Evolutionary conservation across 768 basidiomycete species (phyloP).

Genomic region (Suillus hirtellus): DNA sequence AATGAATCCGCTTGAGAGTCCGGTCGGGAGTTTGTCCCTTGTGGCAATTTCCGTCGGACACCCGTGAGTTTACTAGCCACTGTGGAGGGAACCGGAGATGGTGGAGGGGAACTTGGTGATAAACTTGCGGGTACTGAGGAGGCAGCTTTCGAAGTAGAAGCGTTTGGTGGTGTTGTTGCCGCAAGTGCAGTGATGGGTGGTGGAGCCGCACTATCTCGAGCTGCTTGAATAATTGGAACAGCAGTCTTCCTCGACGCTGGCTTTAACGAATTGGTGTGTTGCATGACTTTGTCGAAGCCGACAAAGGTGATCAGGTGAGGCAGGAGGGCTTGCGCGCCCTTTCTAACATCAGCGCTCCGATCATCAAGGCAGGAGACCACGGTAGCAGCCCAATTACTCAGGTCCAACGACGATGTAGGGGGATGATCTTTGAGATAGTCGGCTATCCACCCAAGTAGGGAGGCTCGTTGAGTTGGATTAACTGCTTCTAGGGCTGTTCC

Average conservation of each 20-base stretch:
- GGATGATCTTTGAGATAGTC: conserved; percentile 76
- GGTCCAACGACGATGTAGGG: conserved; percentile 56
- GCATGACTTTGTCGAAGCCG: conserved; percentile 84
- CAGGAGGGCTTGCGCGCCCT: conserved; percentile 81
- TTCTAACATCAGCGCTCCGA: conserved; percentile 87
- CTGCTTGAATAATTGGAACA: conserved; percentile 85
- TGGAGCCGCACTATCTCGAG: conserved; percentile 49
- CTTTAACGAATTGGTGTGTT: conserved; percentile 84
- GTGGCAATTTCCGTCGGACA: conserved; percentile 72
- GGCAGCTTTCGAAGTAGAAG: conserved; percentile 29
- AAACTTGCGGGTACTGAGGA: conserved; percentile 24
- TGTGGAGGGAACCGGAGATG: conserved; percentile 31
- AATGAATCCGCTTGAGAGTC: conserved; percentile 42
- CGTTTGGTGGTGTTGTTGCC: conserved; percentile 27
- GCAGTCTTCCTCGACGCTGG: conserved; percentile 87
- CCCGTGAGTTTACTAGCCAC: conserved; percentile 51
- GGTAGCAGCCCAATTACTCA: conserved; percentile 64
- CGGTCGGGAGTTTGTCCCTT: conserved; percentile 51
- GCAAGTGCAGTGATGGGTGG: conserved; percentile 27
- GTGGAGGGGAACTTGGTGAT: conserved; percentile 42
- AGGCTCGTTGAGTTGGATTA: conserved; percentile 86
- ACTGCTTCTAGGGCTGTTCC: conserved; percentile 78
- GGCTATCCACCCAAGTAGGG: conserved; percentile 75
- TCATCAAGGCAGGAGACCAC: conserved; percentile 86
- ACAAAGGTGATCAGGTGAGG: conserved; percentile 71